These are phyloP conservation scores for Calocera cornea DNA, from an alignment of 768 basidiomycete genomes.

Conservation along the genomic window DNA sequence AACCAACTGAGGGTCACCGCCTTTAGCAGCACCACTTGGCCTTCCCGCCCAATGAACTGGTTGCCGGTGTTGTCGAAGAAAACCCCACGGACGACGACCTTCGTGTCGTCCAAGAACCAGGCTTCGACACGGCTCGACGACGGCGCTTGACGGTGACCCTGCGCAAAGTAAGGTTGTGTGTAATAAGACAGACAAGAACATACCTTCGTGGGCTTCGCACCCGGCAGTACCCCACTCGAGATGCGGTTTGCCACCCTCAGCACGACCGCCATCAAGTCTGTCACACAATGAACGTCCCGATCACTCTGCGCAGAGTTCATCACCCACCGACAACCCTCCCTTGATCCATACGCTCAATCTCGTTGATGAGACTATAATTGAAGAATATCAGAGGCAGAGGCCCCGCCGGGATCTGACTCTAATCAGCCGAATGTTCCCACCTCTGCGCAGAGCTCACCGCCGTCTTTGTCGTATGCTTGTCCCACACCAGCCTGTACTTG, in stretches of 20 bases:
- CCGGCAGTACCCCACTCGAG: not conserved
- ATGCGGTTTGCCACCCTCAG: not conserved
- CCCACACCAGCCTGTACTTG: not conserved
- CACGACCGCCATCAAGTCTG: not conserved
- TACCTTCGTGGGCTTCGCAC: not conserved
- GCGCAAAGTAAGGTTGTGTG: not conserved
- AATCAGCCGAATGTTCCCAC: not conserved
- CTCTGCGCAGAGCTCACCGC: not conserved
- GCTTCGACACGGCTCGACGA: not conserved
- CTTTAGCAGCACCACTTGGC: not conserved
- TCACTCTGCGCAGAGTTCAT: not conserved
- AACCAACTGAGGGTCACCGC: not conserved
- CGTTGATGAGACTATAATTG: not conserved
- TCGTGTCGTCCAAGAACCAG: not conserved
- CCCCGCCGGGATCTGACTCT: not conserved
- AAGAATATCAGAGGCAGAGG: not conserved
- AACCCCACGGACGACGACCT: not conserved
- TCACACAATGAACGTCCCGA: not conserved
- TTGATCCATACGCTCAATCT: not conserved
- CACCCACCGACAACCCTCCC: not conserved
- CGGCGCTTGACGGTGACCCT: not conserved
- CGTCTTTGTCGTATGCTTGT: not conserved
- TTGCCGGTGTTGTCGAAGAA: not conserved
- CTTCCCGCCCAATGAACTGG: not conserved
- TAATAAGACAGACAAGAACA: too few relatives aligned